phyloP scores from a whole-genome alignment of 139 green algal genomes.

The Auxenochlorella pyrenoidosa region DNA sequence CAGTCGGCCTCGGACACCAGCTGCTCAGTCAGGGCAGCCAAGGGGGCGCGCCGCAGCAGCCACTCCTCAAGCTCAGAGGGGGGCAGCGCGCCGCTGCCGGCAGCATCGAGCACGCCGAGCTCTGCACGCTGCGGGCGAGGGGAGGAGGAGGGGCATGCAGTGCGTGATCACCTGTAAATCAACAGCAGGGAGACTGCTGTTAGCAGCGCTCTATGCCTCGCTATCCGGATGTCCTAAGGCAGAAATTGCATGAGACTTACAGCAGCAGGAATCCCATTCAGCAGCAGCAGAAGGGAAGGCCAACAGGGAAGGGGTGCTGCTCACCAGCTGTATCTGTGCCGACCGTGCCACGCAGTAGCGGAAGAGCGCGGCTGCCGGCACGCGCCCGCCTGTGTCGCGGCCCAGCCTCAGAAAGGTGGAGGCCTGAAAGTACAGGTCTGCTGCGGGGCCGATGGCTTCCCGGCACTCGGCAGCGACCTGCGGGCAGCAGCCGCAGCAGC shows the following conservation, averaged over 20 bases:
- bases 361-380: slow-evolving; percentile 61
- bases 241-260: too few relatives aligned
- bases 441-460: slow-evolving; percentile 51
- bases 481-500: too few relatives aligned
- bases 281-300: neutral
- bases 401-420: slow-evolving; percentile 67
- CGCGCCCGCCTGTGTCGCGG: slow-evolving; percentile 60
- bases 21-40: slow-evolving; percentile 47
- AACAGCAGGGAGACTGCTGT: too few relatives aligned
- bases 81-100: slow-evolving; percentile 54
- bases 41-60: slow-evolving; percentile 46
- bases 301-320: neutral
- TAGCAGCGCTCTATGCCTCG: neutral
- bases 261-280: too few relatives aligned
- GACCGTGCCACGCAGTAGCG: slow-evolving; percentile 64
- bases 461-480: slow-evolving; percentile 61
- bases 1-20: slow-evolving; percentile 56
- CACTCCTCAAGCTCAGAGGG: slow-evolving; percentile 66
- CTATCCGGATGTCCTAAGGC: too few relatives aligned
- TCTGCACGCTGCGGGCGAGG: slow-evolving; percentile 54
- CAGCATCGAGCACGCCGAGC: slow-evolving; percentile 59
- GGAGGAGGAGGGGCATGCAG: too few relatives aligned
- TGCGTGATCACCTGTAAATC: neutral
- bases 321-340: slow-evolving; percentile 61
- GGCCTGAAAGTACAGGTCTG: slow-evolving; percentile 67